Base-by-base conservation (phyloP, 768 basidiomycete species). In the Cystofilobasidium macerans region DNA sequence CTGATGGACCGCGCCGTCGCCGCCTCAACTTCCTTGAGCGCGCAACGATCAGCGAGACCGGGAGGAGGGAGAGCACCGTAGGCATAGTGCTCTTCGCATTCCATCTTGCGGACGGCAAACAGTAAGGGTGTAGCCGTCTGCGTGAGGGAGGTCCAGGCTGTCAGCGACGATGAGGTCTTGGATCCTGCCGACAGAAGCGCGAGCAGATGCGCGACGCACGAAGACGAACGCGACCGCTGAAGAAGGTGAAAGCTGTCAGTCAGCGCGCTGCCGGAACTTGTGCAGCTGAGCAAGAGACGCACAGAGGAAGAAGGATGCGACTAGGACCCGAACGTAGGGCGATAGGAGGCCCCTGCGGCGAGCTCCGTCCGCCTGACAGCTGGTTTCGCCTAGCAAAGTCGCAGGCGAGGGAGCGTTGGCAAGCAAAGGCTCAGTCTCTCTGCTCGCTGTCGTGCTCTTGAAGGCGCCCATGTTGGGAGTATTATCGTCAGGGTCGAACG, bases 91-190 rank as follows among this genome's bases (percentile, higher is more conserved):
- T 70, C 72, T 3, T 77, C 72, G 61, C 76, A 76, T 2, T 73
- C 69, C 68, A 75, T 72, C 12, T 69, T 62, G 12, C 73, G 53
- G 67, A 73, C 72, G 1, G 72, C 62, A 61, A 73, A 76, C 35
- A 76, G 68, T 16, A 75, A 43, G 3, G 73, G 70, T 0, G 76
- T 75, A 7, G 73, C 70, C 13, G 74, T 76, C 48, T 59, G n/a
- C 0, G n/a, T 1, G n/a, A 18, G 26, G n/a, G 13, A 20, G 38
- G 1, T 42, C 30, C 12, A 7, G 1, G 45, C 22, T 28, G 43
- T 26, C 20, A 61, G 30, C 2, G 59, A 16, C 22, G 20, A 28
- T 1, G 13, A 2, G 47, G n/a, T n/a, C n/a, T n/a, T n/a, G n/a
- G n/a, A n/a, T n/a, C n/a, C n/a, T n/a, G 60, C 56, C 6, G 22